Evolutionary conservation across 1,284 basidiomycete genomes (phyloP).

Genomic region (Ustilago trichophora): DNA sequence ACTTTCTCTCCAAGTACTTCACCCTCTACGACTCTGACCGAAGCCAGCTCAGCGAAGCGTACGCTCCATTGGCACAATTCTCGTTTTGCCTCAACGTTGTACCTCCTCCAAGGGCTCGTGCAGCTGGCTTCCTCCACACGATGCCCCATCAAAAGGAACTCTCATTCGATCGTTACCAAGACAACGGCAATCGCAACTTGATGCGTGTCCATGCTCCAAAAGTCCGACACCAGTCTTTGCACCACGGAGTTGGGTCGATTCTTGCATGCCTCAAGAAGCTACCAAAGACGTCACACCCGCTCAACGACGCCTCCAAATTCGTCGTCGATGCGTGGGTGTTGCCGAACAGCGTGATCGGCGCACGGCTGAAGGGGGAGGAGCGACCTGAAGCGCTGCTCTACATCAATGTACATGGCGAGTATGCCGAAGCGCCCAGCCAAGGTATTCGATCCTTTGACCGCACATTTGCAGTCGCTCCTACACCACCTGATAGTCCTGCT

Average conservation of each 20-base stretch:
- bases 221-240: conserved; percentile 60
- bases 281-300: conserved; percentile 82
- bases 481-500: conserved; percentile 82
- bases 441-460: conserved; percentile 92
- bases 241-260: conserved; percentile 77
- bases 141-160: conserved; percentile 83
- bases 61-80: conserved; percentile 85
- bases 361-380: conserved; percentile 56
- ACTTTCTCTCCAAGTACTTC: conserved; percentile 81
- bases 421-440: conserved; percentile 74
- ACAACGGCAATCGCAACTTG: conserved; percentile 61
- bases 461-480: conserved; percentile 84
- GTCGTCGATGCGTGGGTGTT: conserved; percentile 82
- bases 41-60: conserved; percentile 75
- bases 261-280: conserved; percentile 74
- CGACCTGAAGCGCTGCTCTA: conserved; percentile 73
- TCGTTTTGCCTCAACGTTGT: conserved; percentile 84
- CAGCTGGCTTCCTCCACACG: conserved; percentile 61
- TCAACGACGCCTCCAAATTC: conserved; percentile 75
- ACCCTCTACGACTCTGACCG: conserved; percentile 82
- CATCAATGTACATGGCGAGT: conserved; percentile 88
- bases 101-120: conserved; percentile 76
- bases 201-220: conserved; percentile 56
- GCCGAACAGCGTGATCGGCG: conserved; percentile 68
- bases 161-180: conserved; percentile 76